Evolutionary conservation across 169 alveolate genomes (phyloP).

Genomic region (Babesia ovis): DNA sequence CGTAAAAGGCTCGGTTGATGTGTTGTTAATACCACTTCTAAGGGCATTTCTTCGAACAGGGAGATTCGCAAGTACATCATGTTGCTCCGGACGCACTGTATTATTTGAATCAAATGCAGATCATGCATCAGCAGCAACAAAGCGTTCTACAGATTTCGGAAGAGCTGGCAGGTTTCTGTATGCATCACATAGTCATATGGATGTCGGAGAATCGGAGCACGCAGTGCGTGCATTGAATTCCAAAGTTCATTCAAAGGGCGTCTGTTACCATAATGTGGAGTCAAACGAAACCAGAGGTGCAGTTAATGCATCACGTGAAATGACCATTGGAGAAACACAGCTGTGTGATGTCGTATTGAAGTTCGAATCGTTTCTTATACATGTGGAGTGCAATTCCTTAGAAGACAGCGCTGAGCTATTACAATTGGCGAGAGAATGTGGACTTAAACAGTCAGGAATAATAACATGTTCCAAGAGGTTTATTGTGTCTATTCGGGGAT

Average conservation of each 20-base stretch:
- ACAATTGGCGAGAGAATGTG: constrained; percentile 62
- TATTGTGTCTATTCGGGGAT: constrained; percentile 73
- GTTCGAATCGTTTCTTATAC: constrained; percentile 77
- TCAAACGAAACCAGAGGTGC: background rate
- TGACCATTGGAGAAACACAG: background rate
- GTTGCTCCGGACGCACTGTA: constrained; percentile 76
- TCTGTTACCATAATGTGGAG: constrained; percentile 38
- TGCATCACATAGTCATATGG: constrained; percentile 27
- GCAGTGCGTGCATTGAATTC: constrained; percentile 24
- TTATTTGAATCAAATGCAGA: constrained; percentile 60
- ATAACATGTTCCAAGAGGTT: constrained; percentile 51
- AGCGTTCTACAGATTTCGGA: constrained; percentile 22
- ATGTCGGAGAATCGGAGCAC: background rate
- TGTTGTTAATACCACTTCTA: constrained; percentile 66
- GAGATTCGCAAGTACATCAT: constrained; percentile 69
- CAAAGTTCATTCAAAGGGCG: constrained; percentile 45
- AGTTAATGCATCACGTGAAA: background rate
- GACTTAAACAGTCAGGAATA: constrained; percentile 77
- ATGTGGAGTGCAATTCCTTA: constrained; percentile 67
- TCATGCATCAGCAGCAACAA: constrained; percentile 16
- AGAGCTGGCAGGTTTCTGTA: constrained; percentile 54
- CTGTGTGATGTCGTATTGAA: constrained; percentile 57
- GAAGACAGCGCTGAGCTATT: constrained; percentile 64
- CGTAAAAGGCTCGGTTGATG: constrained; percentile 72
- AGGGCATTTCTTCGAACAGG: constrained; percentile 59